Evolutionary conservation across 1,284 basidiomycete genomes (phyloP).

Genomic region (Neolentinus lepideus): DNA sequence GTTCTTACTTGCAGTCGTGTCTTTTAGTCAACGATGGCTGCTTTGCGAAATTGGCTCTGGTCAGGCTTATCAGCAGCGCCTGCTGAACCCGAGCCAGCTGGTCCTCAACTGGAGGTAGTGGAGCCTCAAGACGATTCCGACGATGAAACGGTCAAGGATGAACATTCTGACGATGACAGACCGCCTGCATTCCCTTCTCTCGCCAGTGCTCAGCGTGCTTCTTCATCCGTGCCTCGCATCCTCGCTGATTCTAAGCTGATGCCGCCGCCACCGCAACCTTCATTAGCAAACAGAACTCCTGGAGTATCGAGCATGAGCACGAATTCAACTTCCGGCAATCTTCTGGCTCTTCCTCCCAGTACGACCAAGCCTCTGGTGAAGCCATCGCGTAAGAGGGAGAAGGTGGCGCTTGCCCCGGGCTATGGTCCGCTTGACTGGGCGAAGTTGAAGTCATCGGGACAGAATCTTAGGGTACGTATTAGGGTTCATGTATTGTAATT

Average conservation of each 20-base stretch:
- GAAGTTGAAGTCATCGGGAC: conserved; percentile 71
- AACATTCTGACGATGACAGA: conserved; percentile 51
- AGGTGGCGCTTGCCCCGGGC: conserved; percentile 89
- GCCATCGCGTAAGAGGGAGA: conserved; percentile 53
- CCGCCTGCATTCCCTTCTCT: conserved; percentile 82
- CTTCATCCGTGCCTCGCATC: conserved; percentile 29
- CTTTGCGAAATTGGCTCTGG: conserved; percentile 23
- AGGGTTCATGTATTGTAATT: neutral
- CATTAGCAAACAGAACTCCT: conserved; percentile 36
- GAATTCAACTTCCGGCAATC: conserved; percentile 28
- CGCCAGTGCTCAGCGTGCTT: conserved; percentile 74
- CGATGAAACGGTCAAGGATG: conserved; percentile 39
- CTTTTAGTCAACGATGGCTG: too few species aligned
- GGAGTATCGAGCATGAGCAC: conserved; percentile 23
- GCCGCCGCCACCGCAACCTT: conserved; percentile 64
- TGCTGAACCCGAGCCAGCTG: neutral
- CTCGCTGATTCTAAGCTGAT: conserved; percentile 52
- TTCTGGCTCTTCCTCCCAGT: conserved; percentile 50
- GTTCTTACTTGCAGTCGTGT: too few species aligned
- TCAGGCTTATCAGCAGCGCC: neutral
- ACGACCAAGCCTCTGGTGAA: conserved; percentile 51
- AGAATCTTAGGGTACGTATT: conserved; percentile 63
- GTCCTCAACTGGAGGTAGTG: conserved; percentile 22
- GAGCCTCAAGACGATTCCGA: conserved; percentile 40
- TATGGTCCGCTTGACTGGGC: conserved; percentile 96